Evolutionary conservation across 306 rosid genomes (phyloP), one percentile per base, ranked within the genome.

Genomic region (Castanea sativa): DNA sequence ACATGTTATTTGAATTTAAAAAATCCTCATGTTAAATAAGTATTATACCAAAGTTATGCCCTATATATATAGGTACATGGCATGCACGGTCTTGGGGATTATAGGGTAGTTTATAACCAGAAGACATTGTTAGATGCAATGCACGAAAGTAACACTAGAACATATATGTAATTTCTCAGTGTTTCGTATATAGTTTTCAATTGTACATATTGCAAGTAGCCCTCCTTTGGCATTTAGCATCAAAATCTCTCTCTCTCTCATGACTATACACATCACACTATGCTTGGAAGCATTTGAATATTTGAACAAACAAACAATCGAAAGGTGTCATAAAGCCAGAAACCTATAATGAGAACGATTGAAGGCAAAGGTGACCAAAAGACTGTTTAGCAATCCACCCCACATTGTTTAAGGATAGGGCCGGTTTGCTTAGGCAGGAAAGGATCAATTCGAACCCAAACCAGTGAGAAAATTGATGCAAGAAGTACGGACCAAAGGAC

Each of bases 391-490:
- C 99, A 95, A 55, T 88, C 91, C 67, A 91, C 85, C 19, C 99
- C 98, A 64, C 99, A 95, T 84, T 92, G 99, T 87, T 89, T 84
- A 21, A 93, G 99, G 65, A 87, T 81, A 35, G 98, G 99, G 51
- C 99, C 99, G 12, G 74, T 86, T 73, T 91, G 88, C 85, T 91
- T 91, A 13, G 99, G 92, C 91, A 95, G 80, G 91, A 95, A 95
- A 52, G 97, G 87, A 88, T 92, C 97, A 19, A 95, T 85, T 76
- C 96, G 71, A 73, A 95, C 96, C 99, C 99, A 95, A 87, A 91
- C 85, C 89, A 93, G 74, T 2, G 99, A 95, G 88, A 95, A 92
- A 75, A 95, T 80, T 41, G 92, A 88, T 4, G 98, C 96, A 25
- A 91, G 73, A 76, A 93, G 89, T 73, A 89, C 83, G 27, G 99